Evolutionary conservation across 257 asterid genomes (phyloP).

Genomic region (Solanum corneliomulleri): DNA sequence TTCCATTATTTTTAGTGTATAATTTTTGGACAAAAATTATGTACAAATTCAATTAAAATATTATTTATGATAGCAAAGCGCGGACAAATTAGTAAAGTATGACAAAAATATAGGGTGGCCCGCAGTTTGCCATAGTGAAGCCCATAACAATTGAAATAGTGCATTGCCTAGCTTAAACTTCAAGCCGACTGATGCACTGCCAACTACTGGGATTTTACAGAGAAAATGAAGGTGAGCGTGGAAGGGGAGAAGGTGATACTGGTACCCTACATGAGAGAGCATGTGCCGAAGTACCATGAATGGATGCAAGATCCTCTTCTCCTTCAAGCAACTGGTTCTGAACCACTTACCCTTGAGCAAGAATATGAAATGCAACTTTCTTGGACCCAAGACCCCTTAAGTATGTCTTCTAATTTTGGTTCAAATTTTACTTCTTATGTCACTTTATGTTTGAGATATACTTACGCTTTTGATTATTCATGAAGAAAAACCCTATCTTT

Average conservation of each 20-base stretch:
- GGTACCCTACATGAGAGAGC: conserved; percentile 88
- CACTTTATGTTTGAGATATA: background rate
- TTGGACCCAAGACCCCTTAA: conserved; percentile 75
- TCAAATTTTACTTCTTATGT: background rate
- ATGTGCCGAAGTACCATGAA: conserved; percentile 68
- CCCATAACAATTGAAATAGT: background rate
- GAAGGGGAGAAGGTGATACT: conserved; percentile 70
- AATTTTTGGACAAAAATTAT: too few relatives aligned
- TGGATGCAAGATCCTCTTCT: conserved; percentile 93
- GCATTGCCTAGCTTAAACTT: background rate
- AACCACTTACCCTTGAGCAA: conserved; percentile 66
- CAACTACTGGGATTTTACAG: background rate
- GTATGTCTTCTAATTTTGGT: conserved; percentile 12
- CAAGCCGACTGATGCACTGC: background rate
- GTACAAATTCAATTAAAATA: too few relatives aligned
- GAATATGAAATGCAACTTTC: conserved; percentile 85
- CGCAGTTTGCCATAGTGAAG: background rate
- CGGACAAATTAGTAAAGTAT: too few relatives aligned
- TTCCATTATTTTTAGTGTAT: too few relatives aligned
- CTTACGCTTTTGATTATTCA: background rate
- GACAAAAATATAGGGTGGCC: background rate
- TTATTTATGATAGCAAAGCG: too few relatives aligned
- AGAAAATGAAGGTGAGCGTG: conserved; percentile 44
- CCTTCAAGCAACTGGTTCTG: conserved; percentile 90
- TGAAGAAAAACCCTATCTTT: background rate